These are phyloP conservation scores for Aspergillus arachidicola DNA, from an alignment of 2,329 filamentous ascomycete species.

Conservation along the genomic window DNA sequence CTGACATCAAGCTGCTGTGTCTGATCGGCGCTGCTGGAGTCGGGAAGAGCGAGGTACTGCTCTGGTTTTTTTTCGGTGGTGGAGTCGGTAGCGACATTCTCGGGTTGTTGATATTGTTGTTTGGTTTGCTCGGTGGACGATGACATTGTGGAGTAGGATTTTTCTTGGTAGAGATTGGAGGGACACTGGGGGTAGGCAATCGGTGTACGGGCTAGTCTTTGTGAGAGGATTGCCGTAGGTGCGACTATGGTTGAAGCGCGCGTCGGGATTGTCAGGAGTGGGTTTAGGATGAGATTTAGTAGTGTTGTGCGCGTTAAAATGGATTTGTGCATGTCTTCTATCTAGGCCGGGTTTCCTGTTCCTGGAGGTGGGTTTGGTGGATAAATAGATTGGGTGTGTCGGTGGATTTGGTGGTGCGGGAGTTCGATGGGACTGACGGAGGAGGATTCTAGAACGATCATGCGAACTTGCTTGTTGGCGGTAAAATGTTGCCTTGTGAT, in stretches of 20 bases:
- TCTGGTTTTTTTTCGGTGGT: constrained; percentile 16
- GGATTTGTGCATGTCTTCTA: constrained; percentile 30
- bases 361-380: not conserved
- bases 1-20: constrained; percentile 83
- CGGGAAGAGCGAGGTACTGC: constrained; percentile 69
- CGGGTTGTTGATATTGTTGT: constrained; percentile 11
- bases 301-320: constrained; percentile 31
- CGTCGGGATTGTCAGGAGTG: constrained; percentile 18
- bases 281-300: constrained; percentile 26
- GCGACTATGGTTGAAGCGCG: constrained; percentile 23
- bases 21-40: constrained; percentile 73
- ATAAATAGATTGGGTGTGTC: not conserved
- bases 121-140: constrained; percentile 13
- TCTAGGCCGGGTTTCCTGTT: not conserved
- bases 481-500: not conserved
- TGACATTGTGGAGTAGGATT: constrained; percentile 28
- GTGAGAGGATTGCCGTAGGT: constrained; percentile 8
- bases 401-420: not conserved
- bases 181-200: constrained; percentile 34
- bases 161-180: constrained; percentile 14
- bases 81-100: not conserved
- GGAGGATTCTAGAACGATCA: constrained; percentile 24
- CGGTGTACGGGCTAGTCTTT: constrained; percentile 20
- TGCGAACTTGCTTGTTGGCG: not conserved
- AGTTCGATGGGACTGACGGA: constrained; percentile 8